Percentiles rank a stretch among this genome's conserved stretches.
Conservation (phyloP, 345 rosid species). For the Euphorbia tirucalli region DNA sequence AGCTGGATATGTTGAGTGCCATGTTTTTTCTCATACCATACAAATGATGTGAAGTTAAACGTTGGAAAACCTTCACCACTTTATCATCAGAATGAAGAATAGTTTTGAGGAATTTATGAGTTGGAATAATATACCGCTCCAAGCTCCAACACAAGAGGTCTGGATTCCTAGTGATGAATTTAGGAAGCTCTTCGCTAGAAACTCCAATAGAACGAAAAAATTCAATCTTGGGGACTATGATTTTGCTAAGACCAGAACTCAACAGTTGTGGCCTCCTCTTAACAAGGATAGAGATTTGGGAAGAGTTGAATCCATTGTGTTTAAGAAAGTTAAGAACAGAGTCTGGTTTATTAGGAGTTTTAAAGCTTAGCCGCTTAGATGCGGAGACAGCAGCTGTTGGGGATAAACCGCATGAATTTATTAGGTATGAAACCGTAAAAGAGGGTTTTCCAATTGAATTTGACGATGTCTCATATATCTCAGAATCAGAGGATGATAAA, state of each 20-base stretch:
- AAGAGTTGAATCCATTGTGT: neutral
- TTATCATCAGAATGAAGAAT: neutral
- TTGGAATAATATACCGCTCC: neutral
- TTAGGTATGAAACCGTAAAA: slow-evolving; percentile 13
- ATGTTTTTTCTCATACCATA: no score
- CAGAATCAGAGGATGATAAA: neutral
- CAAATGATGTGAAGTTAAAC: no score
- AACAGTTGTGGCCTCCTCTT: neutral
- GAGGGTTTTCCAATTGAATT: neutral
- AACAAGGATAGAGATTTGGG: slow-evolving; percentile 8
- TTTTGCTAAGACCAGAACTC: neutral
- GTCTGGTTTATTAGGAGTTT: slow-evolving; percentile 14
- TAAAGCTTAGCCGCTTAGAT: neutral
- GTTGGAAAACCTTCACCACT: no score
- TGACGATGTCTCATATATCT: no score
- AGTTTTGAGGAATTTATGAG: neutral
- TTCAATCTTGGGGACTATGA: slow-evolving; percentile 3
- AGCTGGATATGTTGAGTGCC: no score
- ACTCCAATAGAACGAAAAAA: slow-evolving; percentile 8
- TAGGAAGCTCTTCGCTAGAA: neutral
- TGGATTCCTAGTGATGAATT: neutral
- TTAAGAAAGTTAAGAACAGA: neutral
- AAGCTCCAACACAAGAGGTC: neutral
- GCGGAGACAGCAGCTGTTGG: slow-evolving; percentile 6
- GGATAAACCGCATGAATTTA: slow-evolving; percentile 14